Evolutionary conservation across 148 eudicot genomes (phyloP), one percentile per base, ranked within the genome.

Genomic region (Pouteria glomerata): DNA sequence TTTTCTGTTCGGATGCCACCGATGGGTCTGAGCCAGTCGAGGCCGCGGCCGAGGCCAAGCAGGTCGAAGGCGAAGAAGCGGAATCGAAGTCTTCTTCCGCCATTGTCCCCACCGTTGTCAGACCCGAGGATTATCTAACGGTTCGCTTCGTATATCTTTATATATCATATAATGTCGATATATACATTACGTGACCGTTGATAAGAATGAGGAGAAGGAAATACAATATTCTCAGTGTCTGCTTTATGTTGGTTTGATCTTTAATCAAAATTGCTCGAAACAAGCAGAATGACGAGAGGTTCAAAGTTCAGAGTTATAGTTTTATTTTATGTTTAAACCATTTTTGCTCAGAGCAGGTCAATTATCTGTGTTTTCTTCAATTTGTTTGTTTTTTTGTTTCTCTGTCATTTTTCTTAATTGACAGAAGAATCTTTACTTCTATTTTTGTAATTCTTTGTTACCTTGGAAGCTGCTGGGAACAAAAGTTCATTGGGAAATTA

Each of bases 91-190:
- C 86, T 19, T 76, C 92, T 7, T 74, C 88, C 6, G 85, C 93
- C 3, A 89, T 89, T 30, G 86, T 91, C 8, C 96, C 98, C 0
- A 84, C 88, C 30, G 90, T 82, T 24, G 82, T 89, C 69, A 79
- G 83, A 57, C 91, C 98, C 1, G 98, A 94, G 41, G 98, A 94
- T 63, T 91, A 83, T 73, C 81, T 87, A 71, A 84, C 86, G 89
- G 98, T 94, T 76, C 68, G 79, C 26, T 53, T 30, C 44, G 12
- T 50, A 27, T 56, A 39, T 39, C 6, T 16, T 3, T 8, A 3
- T 24, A 51, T 8, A 51, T 3, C n/a, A n/a, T n/a, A n/a, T n/a
- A n/a, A n/a, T n/a, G n/a, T n/a, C n/a, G n/a, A n/a, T n/a, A n/a
- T n/a, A n/a, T n/a, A n/a, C n/a, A n/a, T n/a, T n/a, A n/a, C n/a